Base-by-base conservation (phyloP, 768 basidiomycete genomes). In the Mycena metata region DNA sequence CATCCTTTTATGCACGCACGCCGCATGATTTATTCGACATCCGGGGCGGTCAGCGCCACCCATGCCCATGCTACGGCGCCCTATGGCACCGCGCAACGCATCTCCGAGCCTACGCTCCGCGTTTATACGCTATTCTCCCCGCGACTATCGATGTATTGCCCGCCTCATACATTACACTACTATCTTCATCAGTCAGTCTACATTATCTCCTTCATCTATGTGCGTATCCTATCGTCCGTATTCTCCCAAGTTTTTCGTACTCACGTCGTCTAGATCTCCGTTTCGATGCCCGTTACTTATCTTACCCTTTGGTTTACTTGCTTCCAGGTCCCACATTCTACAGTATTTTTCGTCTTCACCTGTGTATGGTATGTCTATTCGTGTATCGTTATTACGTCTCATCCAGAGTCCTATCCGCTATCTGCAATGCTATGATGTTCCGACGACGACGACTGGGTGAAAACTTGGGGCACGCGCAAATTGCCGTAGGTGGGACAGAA, bases 381-480 rank as follows among this genome's bases (percentile, higher is more conserved):
- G 68, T 69, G 68, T 69, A 69, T 69, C 49, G 49, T 52, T 55
- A 60, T 47, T 36, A 47, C 54, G 15, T 30, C 47, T 17, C 67
- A 63, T 24, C 58, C 58, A n/a, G n/a, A n/a, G 60, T 33, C 62
- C 65, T 55, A 60, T 61, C 60, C 58, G 68, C 68, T 69, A 57
- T 65, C 59, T 60, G 36, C 68, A 69, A 69, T 69, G 68, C 63
- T 65, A 69, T 69, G 35, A 46, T 60, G 59, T 67, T 66, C 42
- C 60, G 46, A 58, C 41, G 30, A 30, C 60, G 46, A 58, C 41
- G 30, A 30, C 30, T 30, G 3, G 30, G 3, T 30, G 6, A 30
- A n/a, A n/a, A n/a, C n/a, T n/a, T n/a, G n/a, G n/a, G n/a, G n/a
- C n/a, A n/a, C n/a, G n/a, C n/a, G n/a, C n/a, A n/a, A n/a, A n/a